Evolutionary conservation across 495 filamentous ascomycete genomes (phyloP), one percentile per base, ranked within the genome.

Genomic region (Clohesyomyces aquaticus): DNA sequence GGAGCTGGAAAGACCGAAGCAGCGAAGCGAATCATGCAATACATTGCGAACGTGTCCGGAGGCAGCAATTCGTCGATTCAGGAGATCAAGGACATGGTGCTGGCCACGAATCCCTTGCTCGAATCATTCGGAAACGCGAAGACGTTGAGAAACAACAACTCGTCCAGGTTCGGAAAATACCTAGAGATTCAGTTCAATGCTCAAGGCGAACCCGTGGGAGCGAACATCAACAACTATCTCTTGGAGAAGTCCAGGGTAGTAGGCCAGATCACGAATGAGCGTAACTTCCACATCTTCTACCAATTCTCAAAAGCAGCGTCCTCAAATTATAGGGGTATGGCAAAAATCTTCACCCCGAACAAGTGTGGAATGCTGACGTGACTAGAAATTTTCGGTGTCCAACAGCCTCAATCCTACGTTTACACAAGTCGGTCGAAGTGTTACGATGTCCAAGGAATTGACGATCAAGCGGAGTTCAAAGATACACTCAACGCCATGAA

Each of bases 201-300:
- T 49, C 87, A 91, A 66, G 93, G 94, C 50, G 92, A 97, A 75
- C 95, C 95, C 0, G 87, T 98, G 8, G 95, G 95, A 61, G 95
- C 95, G 59, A 92, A 96, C 73, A 96, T 99, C 76, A 96, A 93
- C 60, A 99, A 99, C 70, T 99, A 99, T 72, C 79, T 99, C 19
- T 80, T 99, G 56, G 95, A 99, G 73, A 98, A 98, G 80, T 87
- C 89, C 21, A 82, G 95, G 77, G 95, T 99, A 1, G 94, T 98
- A 1, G 93, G 93, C 6, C 95, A 98, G 78, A 98, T 97, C 66
- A 82, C 76, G 59, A 93, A 98, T 65, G 95, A 99, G 81, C 85
- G 95, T 65, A 98, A 96, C 74, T 99, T 99, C 77, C 95, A 99
- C 75, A 98, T 99, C 69, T 98, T 99, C 75, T 99, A 99, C 76